Evolutionary conservation across 495 filamentous ascomycete species (phyloP).

Genomic region (Neurospora hispaniola): DNA sequence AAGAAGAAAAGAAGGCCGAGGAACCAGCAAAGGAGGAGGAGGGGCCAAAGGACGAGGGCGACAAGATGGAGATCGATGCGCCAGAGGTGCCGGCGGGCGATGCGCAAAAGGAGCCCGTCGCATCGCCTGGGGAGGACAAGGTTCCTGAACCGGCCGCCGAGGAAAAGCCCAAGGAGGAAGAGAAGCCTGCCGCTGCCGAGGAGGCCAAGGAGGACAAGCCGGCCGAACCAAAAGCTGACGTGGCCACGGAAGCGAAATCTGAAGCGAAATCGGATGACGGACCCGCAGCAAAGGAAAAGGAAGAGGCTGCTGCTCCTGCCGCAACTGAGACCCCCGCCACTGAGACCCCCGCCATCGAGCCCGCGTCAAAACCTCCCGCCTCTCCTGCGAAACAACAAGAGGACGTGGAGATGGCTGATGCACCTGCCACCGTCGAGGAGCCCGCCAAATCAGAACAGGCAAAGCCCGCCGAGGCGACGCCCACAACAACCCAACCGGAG

Average conservation of each 20-base stretch:
- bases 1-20: background rate
- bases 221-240: conserved; percentile 3
- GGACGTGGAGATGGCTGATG: conserved; percentile 24
- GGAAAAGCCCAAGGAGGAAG: background rate
- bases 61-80: background rate
- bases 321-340: background rate
- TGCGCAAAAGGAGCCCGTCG: background rate
- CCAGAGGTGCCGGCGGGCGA: background rate
- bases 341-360: background rate
- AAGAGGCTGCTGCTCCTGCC: background rate
- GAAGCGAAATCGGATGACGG: conserved; percentile 7
- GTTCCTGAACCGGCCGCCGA: background rate
- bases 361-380: background rate
- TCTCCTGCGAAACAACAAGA: background rate
- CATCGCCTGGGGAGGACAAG: background rate
- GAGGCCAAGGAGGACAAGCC: conserved; percentile 5
- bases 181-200: conserved; percentile 8
- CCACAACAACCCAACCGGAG: conserved; percentile 8
- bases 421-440: background rate
- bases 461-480: background rate
- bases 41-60: background rate
- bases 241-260: conserved; percentile 3
- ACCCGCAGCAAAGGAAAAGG: conserved; percentile 8
- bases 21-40: background rate
- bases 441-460: background rate